These are phyloP conservation scores for Ophiostoma australiae DNA, from an alignment of 2,329 filamentous ascomycete species.

Conservation along the genomic window DNA sequence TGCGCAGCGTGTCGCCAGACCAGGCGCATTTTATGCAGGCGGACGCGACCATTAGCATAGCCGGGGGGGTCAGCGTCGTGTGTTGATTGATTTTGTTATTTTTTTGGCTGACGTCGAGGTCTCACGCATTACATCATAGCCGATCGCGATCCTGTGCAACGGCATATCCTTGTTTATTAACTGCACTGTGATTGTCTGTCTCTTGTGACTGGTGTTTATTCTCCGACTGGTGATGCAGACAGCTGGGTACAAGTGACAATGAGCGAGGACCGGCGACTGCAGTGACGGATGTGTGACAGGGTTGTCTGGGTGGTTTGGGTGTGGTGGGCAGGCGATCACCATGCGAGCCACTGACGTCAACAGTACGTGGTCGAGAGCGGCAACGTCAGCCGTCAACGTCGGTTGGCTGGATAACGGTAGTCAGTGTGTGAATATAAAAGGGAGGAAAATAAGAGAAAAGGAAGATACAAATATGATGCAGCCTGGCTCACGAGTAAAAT, in stretches of 20 bases:
- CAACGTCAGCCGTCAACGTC: background rate
- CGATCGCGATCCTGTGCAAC: background rate
- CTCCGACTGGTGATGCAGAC: background rate
- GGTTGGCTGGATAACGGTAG: too few species aligned
- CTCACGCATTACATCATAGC: background rate
- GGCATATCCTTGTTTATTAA: background rate
- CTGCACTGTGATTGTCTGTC: too few species aligned
- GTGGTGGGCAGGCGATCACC: background rate
- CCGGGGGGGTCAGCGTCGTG: background rate
- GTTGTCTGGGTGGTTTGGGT: background rate
- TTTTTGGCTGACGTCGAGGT: too few species aligned
- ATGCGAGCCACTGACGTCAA: slow-evolving; percentile 3
- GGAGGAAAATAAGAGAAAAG: too few species aligned
- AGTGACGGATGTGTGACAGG: background rate
- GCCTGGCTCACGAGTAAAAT: too few species aligned
- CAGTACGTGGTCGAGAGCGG: background rate
- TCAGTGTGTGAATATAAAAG: too few species aligned
- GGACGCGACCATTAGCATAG: background rate
- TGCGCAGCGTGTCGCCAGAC: background rate
- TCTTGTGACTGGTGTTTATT: background rate
- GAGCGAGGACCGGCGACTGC: too few species aligned
- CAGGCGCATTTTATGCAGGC: background rate
- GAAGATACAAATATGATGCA: too few species aligned
- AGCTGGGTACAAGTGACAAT: background rate
- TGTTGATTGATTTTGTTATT: background rate